These are phyloP conservation scores for Triticum dicoccoides DNA, from an alignment of 176 grass and related monocot species.

Conservation along the genomic window DNA sequence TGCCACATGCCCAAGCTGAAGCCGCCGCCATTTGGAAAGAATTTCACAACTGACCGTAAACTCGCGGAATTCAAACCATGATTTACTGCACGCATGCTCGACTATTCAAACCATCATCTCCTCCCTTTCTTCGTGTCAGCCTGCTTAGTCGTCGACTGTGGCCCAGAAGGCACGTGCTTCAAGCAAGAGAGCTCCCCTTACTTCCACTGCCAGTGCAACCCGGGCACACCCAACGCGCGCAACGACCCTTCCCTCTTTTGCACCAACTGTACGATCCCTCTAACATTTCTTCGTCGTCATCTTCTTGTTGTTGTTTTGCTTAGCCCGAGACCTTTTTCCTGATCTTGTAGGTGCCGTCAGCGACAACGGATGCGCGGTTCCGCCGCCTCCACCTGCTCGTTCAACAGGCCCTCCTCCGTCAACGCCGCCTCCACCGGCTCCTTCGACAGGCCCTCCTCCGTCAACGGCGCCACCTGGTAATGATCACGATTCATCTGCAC, in stretches of 20 bases:
- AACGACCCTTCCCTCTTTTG: constrained; percentile 15
- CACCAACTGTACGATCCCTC: constrained; percentile 14
- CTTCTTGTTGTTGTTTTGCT: background rate
- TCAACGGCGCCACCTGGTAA: background rate
- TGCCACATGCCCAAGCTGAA: background rate
- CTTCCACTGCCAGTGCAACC: constrained; percentile 25
- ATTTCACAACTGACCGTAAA: background rate
- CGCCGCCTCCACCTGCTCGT: no score
- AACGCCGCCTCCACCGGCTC: no score
- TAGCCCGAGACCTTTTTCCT: background rate
- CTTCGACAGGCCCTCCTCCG: background rate
- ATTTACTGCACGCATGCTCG: no score
- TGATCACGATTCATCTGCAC: background rate
- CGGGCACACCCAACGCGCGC: constrained; percentile 3
- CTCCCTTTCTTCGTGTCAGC: background rate
- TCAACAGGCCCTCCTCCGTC: background rate
- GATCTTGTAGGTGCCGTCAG: background rate
- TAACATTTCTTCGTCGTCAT: background rate
- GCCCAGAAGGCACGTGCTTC: background rate
- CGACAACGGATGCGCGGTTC: background rate
- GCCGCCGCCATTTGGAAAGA: background rate
- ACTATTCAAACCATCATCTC: no score
- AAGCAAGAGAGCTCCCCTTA: background rate
- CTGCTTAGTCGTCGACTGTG: constrained; percentile 24
- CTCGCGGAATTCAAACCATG: background rate